Base-by-base conservation (phyloP, 495 filamentous ascomycete genomes). In the Talaromyces nanjingensis region DNA sequence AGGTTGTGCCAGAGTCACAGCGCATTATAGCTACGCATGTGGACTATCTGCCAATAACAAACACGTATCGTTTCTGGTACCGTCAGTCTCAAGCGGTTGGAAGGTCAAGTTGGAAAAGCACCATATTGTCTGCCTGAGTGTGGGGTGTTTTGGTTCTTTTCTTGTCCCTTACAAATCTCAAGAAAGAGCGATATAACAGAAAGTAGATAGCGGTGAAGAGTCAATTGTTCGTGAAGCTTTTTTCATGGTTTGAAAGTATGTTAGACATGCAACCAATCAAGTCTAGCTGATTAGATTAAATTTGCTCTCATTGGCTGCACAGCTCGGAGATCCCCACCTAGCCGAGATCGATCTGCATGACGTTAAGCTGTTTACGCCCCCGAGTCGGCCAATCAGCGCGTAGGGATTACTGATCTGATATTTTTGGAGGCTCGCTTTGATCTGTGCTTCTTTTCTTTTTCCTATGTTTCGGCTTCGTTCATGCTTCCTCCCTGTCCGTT, bases 1-100 rank as follows among this genome's bases (percentile, higher is more conserved):
- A 66, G 25, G 3, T 65, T 5, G 55, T 69, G 18, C 65, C 67
- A 3, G 65, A 69, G 14, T 39, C 60, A 1, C 49, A 54, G 16
- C 63, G 65, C 8, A 49, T 69, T n/a, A 63, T 61, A 16, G 59
- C 63, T 20, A 61, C 65, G 6, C 59, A 52, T 37, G 56, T 65
- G 18, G n/a, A 64, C 18, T 49, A 18, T 49, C 11, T 49, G 45
- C 16, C 16, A 18, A 20, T 49, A 2, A 49, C 12, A 5, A 55
- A 55, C 25, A 29, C 52, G 5, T 55, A 27, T 55, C 52, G 52
- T 14, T 55, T 55, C 52, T 55, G 22, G 25, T 27, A 55, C 20
- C 25, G 52, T 29, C 25, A 25, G 24, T 55, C 52, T 55, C 52
- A 55, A 18, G 45, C 8, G 37, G 2, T 20, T 49, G n/a, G 45